Evolutionary conservation across 2,329 filamentous ascomycete genomes (phyloP).

Genomic region (Myriosclerotinia scirpicola): DNA sequence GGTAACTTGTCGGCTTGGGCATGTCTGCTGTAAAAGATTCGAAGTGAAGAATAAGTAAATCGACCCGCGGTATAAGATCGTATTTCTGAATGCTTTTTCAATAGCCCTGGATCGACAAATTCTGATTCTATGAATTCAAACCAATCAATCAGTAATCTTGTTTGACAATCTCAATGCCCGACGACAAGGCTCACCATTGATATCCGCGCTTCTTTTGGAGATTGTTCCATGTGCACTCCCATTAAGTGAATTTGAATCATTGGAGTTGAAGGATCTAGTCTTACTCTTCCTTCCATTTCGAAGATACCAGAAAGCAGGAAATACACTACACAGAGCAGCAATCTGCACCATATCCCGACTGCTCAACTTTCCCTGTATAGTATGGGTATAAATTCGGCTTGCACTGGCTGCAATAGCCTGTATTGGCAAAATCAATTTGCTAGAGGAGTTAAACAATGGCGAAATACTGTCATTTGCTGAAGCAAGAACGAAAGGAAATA

Average conservation of each 20-base stretch:
- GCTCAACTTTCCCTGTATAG: conserved; percentile 28
- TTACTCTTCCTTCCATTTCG: conserved; percentile 28
- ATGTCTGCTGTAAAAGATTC: conserved; percentile 82
- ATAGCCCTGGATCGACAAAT: conserved; percentile 66
- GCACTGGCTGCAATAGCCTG: conserved; percentile 29
- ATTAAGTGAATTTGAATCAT: conserved; percentile 19
- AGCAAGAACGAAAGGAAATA: conserved; percentile 17
- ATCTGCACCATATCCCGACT: conserved; percentile 34
- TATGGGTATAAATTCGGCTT: conserved; percentile 28
- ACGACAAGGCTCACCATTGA: conserved; percentile 29
- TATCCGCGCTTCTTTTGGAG: conserved; percentile 26
- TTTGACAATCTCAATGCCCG: neutral
- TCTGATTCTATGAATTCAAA: conserved; percentile 34
- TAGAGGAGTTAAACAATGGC: conserved; percentile 10
- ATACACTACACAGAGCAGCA: conserved; percentile 28
- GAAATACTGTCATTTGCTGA: conserved; percentile 13
- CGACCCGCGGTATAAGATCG: conserved; percentile 69
- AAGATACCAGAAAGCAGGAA: conserved; percentile 35
- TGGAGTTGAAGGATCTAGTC: conserved; percentile 28
- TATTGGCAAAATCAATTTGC: conserved; percentile 14
- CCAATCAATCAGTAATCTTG: conserved; percentile 22
- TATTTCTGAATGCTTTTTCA: conserved; percentile 73
- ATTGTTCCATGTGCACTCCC: conserved; percentile 11
- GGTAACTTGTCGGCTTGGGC: conserved; percentile 80
- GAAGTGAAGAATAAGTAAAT: conserved; percentile 70